These are phyloP conservation scores for Heliamphora pulchella DNA, from an alignment of 179 eudicot species.

Conservation along the genomic window DNA sequence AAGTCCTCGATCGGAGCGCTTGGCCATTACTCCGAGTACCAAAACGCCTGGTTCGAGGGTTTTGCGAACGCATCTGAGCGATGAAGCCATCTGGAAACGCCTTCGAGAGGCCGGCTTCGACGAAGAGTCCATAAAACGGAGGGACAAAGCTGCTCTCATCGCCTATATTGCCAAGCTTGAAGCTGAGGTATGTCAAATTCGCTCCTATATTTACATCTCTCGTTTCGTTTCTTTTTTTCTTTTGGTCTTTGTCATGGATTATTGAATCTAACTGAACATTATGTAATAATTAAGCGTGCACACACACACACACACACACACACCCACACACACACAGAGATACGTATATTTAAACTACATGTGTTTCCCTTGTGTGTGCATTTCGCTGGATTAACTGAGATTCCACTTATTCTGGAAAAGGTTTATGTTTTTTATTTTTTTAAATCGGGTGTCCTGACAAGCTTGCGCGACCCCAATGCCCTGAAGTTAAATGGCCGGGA, in stretches of 20 bases:
- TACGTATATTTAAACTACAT: neutral
- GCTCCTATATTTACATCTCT: neutral
- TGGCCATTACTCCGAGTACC: conserved; percentile 24
- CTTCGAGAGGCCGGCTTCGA: conserved; percentile 77
- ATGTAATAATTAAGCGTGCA: neutral
- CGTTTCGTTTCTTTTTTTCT: neutral
- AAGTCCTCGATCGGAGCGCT: conserved; percentile 41
- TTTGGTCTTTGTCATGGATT: neutral
- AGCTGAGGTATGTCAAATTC: conserved; percentile 49
- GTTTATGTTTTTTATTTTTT: neutral
- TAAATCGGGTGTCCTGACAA: neutral
- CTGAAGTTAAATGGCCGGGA: too few species aligned
- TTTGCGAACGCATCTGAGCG: conserved; percentile 39
- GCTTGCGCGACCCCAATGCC: too few species aligned
- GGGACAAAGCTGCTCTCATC: conserved; percentile 87
- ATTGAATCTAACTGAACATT: conserved; percentile 2
- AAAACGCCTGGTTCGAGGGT: conserved; percentile 32
- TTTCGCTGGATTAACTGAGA: neutral
- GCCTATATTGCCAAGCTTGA: conserved; percentile 89
- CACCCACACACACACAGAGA: too few species aligned
- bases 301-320: neutral
- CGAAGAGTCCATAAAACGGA: conserved; percentile 77
- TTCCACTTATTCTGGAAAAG: neutral
- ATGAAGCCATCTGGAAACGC: conserved; percentile 65
- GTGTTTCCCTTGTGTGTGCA: neutral